Percentiles rank a stretch among this genome's conserved stretches.
phyloP scores from a whole-genome alignment of 2,329 filamentous ascomycete species.

The Mycosphaerella arachidis region DNA sequence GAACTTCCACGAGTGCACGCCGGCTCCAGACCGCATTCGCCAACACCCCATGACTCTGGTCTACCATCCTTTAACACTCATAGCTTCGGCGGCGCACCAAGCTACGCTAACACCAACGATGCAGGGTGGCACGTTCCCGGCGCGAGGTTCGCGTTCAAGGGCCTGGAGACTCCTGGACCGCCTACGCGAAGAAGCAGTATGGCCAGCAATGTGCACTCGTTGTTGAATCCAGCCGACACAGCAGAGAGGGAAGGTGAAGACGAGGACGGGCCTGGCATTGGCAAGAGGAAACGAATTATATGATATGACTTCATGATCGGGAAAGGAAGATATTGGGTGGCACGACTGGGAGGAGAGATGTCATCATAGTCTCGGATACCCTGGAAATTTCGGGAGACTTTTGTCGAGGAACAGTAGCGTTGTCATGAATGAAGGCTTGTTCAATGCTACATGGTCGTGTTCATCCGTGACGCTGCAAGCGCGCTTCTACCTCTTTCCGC shows the following conservation, averaged over 20 bases:
- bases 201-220: constrained; percentile 64
- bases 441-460: background rate
- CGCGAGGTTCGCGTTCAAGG: constrained; percentile 45
- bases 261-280: constrained; percentile 53
- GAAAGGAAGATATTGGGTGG: background rate
- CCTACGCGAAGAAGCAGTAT: constrained; percentile 66
- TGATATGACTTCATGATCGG: constrained; percentile 27
- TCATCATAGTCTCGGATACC: constrained; percentile 1
- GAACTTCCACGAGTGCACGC: constrained; percentile 53
- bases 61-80: constrained; percentile 43
- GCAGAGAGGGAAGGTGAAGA: constrained; percentile 63
- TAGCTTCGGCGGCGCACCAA: constrained; percentile 48
- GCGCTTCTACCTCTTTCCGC: background rate
- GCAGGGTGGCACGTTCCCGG: constrained; percentile 54
- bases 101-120: constrained; percentile 49
- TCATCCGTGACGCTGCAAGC: background rate
- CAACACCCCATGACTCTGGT: constrained; percentile 42
- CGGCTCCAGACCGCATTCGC: constrained; percentile 37
- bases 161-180: constrained; percentile 51
- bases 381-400: background rate
- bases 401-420: constrained; percentile 1
- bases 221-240: constrained; percentile 65
- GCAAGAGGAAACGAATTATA: constrained; percentile 57
- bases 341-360: background rate
- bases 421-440: background rate